Evolutionary conservation across 768 basidiomycete genomes (phyloP).

Genomic region (Tricholoma saponaceum): DNA sequence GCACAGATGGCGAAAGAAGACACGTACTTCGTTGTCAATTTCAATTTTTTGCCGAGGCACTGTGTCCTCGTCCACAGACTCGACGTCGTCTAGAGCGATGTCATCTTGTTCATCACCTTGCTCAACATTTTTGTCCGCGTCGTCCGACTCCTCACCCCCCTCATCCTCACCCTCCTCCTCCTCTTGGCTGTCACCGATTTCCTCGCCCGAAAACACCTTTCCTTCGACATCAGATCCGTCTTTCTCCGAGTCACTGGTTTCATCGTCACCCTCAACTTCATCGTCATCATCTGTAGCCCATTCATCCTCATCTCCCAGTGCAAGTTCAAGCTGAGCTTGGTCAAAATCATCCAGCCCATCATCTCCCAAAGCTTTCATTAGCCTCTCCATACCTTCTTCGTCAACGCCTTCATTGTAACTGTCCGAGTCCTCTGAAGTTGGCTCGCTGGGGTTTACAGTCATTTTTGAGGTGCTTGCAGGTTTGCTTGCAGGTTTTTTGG

Average conservation of each 20-base stretch:
- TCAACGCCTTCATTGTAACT: constrained; percentile 47
- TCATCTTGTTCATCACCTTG: constrained; percentile 38
- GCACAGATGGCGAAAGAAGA: background rate
- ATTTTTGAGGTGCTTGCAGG: background rate
- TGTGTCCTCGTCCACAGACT: constrained; percentile 74
- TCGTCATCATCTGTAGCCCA: constrained; percentile 13
- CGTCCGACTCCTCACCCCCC: constrained; percentile 41
- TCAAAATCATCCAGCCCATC: constrained; percentile 67
- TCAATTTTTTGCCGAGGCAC: constrained; percentile 81
- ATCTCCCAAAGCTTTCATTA: constrained; percentile 57
- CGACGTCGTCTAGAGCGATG: constrained; percentile 66
- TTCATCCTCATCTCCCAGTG: constrained; percentile 28
- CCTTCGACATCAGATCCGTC: constrained; percentile 31
- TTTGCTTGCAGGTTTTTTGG: background rate
- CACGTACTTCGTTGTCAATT: constrained; percentile 73
- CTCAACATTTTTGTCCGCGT: constrained; percentile 30
- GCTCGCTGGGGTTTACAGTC: constrained; percentile 3
- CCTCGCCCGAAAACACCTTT: constrained; percentile 18
- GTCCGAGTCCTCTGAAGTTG: constrained; percentile 11
- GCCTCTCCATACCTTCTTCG: constrained; percentile 52
- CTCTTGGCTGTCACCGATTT: constrained; percentile 28
- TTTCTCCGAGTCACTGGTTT: constrained; percentile 8
- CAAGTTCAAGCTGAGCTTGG: constrained; percentile 44
- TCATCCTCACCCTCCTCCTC: constrained; percentile 58
- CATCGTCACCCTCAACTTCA: constrained; percentile 17